Evolutionary conservation across 176 grass and related monocot genomes (phyloP).

Genomic region (Lolium multiflorum): DNA sequence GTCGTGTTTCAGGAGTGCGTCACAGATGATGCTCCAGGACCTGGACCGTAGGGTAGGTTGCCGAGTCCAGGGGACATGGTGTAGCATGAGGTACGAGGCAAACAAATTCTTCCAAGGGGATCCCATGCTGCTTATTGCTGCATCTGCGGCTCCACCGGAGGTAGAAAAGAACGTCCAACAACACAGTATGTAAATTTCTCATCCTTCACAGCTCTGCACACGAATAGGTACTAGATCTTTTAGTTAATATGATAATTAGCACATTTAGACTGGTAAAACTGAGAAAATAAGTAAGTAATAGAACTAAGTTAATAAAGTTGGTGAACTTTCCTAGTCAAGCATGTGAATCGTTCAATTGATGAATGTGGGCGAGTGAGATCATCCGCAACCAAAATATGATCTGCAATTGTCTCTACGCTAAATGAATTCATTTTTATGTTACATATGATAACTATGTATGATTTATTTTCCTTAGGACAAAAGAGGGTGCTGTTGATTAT

Average conservation of each 20-base stretch:
- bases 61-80: background rate
- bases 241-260: background rate
- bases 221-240: background rate
- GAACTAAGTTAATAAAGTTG: background rate
- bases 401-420: background rate
- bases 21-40: background rate
- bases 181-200: background rate
- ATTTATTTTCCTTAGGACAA: background rate
- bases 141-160: background rate
- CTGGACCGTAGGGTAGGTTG: background rate
- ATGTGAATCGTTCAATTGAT: background rate
- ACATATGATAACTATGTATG: background rate
- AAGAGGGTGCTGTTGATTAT: background rate
- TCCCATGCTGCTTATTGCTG: background rate
- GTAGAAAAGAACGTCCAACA: background rate
- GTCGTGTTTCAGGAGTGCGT: background rate
- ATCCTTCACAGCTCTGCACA: background rate
- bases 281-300: background rate
- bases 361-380: background rate
- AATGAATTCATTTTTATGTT: background rate
- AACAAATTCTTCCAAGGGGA: background rate
- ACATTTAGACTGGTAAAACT: background rate
- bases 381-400: background rate
- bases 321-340: no score
- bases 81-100: background rate